Evolutionary conservation across 1,139 yeast genomes (phyloP).

Genomic region (Magnusiomyces magnusii): DNA sequence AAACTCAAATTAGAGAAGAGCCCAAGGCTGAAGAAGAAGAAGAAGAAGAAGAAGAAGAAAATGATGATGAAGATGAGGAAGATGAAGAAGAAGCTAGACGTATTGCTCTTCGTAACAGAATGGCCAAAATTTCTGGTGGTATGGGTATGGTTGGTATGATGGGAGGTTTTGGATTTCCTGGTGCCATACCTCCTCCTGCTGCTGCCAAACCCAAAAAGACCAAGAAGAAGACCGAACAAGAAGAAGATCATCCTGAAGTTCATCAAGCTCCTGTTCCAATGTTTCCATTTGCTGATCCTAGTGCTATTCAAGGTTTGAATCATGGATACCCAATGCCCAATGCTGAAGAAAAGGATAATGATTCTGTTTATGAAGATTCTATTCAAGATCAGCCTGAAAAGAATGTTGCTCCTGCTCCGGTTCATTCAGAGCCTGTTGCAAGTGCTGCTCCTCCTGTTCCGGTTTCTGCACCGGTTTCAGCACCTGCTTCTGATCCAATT

Average conservation of each 20-base stretch:
- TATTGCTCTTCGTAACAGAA: conserved; percentile 76
- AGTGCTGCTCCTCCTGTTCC: not conserved
- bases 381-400: not conserved
- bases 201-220: conserved; percentile 12
- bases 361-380: conserved; percentile 16
- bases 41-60: conserved; percentile 36
- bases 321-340: conserved; percentile 6
- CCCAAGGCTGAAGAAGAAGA: conserved; percentile 24
- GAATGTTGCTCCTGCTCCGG: conserved; percentile 1
- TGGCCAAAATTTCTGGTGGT: conserved; percentile 94
- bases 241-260: conserved; percentile 18
- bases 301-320: conserved; percentile 27
- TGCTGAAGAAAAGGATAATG: not conserved
- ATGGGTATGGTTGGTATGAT: conserved; percentile 60
- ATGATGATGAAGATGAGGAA: conserved; percentile 42
- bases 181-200: conserved; percentile 11
- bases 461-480: conserved; percentile 15
- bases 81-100: conserved; percentile 78
- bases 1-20: conserved; percentile 18
- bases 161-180: conserved; percentile 26
- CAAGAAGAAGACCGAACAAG: conserved; percentile 25
- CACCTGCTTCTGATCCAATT: conserved; percentile 5
- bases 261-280: conserved; percentile 41
- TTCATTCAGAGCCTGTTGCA: conserved; percentile 4
- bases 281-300: conserved; percentile 42